Conservation (phyloP, 1,139 yeast genomes). For the Yamadazyma taylorii region DNA sequence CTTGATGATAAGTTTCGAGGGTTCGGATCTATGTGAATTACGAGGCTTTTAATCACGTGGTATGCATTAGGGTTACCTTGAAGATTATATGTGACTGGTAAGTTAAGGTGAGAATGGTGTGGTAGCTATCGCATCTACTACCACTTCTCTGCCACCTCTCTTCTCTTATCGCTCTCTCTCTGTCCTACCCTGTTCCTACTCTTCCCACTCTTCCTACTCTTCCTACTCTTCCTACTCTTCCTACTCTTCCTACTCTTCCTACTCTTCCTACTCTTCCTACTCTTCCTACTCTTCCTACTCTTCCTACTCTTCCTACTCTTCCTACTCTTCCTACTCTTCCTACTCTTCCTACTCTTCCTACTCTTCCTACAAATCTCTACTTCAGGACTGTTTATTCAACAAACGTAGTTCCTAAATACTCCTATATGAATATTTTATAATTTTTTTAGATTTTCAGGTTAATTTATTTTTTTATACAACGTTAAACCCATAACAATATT, state of each 20-base stretch:
- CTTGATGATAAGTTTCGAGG: no score
- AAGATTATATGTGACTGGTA: no score
- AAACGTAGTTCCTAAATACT: slow-evolving; percentile 30
- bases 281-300: no score
- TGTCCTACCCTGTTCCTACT: no score
- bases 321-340: no score
- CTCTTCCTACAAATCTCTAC: not conserved
- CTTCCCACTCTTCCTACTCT: not conserved
- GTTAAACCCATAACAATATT: slow-evolving; percentile 10
- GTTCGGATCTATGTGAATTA: not conserved
- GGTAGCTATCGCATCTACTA: no score
- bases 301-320: no score
- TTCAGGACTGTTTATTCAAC: slow-evolving; percentile 38
- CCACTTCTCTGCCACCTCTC: no score
- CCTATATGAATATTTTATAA: slow-evolving; percentile 23
- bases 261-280: not conserved
- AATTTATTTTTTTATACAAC: slow-evolving; percentile 7
- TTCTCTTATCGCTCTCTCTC: no score
- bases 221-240: no score
- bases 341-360: not conserved
- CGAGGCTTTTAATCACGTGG: slow-evolving; percentile 2
- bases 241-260: no score
- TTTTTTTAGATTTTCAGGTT: slow-evolving; percentile 16
- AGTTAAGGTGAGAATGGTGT: no score
- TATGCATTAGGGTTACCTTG: not conserved